Conservation (phyloP, 371 early-diverging fungal genomes). For the Coemansia sp. region DNA sequence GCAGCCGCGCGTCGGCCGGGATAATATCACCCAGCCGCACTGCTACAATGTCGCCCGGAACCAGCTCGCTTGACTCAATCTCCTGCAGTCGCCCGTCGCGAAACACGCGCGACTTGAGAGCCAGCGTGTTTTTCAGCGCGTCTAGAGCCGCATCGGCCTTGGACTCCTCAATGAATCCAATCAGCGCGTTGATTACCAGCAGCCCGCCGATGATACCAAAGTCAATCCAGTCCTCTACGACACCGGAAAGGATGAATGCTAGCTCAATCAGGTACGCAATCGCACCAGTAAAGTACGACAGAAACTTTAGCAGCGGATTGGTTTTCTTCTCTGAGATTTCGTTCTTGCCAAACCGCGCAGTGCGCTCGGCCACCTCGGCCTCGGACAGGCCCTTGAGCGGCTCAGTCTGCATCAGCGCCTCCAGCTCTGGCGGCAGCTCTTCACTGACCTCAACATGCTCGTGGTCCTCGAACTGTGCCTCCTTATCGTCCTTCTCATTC, state of each 20-base stretch:
- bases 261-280: slow-evolving; percentile 86
- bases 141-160: slow-evolving; percentile 88
- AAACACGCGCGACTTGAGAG: slow-evolving; percentile 76
- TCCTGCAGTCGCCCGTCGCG: slow-evolving; percentile 78
- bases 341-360: slow-evolving; percentile 68
- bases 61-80: slow-evolving; percentile 73
- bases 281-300: slow-evolving; percentile 84
- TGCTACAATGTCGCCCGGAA: slow-evolving; percentile 87
- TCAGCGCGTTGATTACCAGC: slow-evolving; percentile 82
- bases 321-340: slow-evolving; percentile 78
- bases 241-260: slow-evolving; percentile 69
- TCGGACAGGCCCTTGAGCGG: slow-evolving; percentile 63
- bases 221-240: slow-evolving; percentile 77
- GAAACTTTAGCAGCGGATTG: slow-evolving; percentile 82
- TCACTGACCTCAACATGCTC: slow-evolving; percentile 67
- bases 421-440: slow-evolving; percentile 68
- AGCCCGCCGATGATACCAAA: slow-evolving; percentile 83
- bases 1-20: slow-evolving; percentile 86
- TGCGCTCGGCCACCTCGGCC: slow-evolving; percentile 60
- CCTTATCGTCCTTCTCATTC: slow-evolving; percentile 34
- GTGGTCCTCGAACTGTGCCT: slow-evolving; percentile 57
- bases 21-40: slow-evolving; percentile 91
- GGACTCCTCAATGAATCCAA: slow-evolving; percentile 88
- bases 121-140: slow-evolving; percentile 86
- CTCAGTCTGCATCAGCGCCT: slow-evolving; percentile 67